Percentiles rank a stretch among this genome's conserved stretches.
Evolutionary conservation across 768 basidiomycete species (phyloP).

Genomic region (Coprinellus micaceus): DNA sequence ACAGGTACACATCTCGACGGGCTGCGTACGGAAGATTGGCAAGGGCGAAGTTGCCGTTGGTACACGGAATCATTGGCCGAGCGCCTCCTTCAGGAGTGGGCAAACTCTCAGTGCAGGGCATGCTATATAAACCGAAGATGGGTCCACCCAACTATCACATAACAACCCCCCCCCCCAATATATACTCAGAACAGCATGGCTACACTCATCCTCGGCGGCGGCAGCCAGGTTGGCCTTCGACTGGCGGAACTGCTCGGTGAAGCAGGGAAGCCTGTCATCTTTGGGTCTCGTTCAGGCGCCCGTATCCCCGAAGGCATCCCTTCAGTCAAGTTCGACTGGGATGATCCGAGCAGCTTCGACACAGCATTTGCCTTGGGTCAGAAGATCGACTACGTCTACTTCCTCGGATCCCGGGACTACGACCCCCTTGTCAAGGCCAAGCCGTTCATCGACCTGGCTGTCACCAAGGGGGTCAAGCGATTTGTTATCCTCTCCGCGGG

Average conservation of each 20-base stretch:
- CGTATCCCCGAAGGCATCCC: slow-evolving; percentile 18
- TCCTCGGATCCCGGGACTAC: slow-evolving; percentile 20
- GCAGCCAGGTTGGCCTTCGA: slow-evolving; percentile 19
- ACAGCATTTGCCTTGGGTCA: slow-evolving; percentile 1
- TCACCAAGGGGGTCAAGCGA: slow-evolving; percentile 22
- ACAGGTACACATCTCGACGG: too few relatives aligned
- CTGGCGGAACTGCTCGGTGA: slow-evolving; percentile 16
- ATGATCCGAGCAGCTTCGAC: slow-evolving; percentile 21
- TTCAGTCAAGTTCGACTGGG: slow-evolving; percentile 32
- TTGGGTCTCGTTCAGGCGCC: slow-evolving; percentile 17
- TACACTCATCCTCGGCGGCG: slow-evolving; percentile 25
- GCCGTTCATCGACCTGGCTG: slow-evolving; percentile 27
- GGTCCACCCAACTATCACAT: too few relatives aligned
- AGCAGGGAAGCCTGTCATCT: slow-evolving; percentile 15
- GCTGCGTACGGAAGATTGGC: too few relatives aligned
- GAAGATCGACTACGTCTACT: slow-evolving; percentile 28
- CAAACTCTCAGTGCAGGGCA: too few relatives aligned
- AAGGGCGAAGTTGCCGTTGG: too few relatives aligned
- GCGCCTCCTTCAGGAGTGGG: too few relatives aligned
- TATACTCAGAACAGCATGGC: too few relatives aligned
- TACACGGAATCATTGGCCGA: too few relatives aligned
- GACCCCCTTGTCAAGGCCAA: slow-evolving; percentile 17
- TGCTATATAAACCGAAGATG: too few relatives aligned
- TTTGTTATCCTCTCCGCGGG: slow-evolving; percentile 24
- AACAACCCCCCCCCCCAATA: too few relatives aligned